Percentiles rank a stretch among this genome's conserved stretches.
phyloP scores from a whole-genome alignment of 1,284 basidiomycete genomes.

The Cystobasidium slooffiae region DNA sequence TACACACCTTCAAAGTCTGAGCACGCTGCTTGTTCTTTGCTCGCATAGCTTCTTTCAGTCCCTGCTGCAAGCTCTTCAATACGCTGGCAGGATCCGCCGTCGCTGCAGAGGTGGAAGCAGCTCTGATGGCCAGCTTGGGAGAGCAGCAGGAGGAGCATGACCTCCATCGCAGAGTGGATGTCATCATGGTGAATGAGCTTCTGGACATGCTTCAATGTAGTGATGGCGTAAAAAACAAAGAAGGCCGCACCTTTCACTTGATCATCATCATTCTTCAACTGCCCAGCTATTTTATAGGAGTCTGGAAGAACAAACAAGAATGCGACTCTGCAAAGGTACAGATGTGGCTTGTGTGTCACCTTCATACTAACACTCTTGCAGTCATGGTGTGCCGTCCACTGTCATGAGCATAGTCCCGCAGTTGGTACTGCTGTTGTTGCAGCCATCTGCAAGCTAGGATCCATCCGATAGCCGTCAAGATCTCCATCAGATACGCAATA shows the following conservation, averaged over 20 bases:
- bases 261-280: no score
- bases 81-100: slow-evolving; percentile 7
- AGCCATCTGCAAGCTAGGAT: no score
- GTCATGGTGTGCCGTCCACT: no score
- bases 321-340: no score
- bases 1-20: slow-evolving; percentile 36
- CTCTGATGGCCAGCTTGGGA: background rate
- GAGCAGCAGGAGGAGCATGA: slow-evolving; percentile 12
- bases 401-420: no score
- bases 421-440: no score
- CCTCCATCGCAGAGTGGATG: background rate
- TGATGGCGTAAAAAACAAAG: slow-evolving; percentile 1
- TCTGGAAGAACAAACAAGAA: no score
- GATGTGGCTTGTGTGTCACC: no score
- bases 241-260: background rate
- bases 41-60: slow-evolving; percentile 38
- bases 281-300: no score
- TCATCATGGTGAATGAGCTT: background rate
- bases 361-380: no score
- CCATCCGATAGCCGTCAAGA: no score
- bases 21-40: slow-evolving; percentile 32
- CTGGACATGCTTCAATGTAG: background rate
- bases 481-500: background rate
- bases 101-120: slow-evolving; percentile 8
- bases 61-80: slow-evolving; percentile 25